These are phyloP conservation scores for Eucalyptus cladocalyx DNA, from an alignment of 345 rosid genomes.

Conservation along the genomic window DNA sequence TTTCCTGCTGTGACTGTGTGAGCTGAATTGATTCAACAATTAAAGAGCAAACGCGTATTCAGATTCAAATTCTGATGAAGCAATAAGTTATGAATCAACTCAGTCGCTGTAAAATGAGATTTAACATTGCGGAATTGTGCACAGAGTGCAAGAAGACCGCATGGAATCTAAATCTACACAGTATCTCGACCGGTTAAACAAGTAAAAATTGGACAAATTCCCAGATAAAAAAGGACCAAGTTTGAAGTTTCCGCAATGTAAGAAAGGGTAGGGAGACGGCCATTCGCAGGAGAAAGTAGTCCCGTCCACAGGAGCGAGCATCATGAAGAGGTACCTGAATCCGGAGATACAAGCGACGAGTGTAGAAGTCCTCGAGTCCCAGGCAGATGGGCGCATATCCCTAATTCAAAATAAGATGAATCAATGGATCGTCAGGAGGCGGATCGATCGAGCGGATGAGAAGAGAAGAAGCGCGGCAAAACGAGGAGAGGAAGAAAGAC, in stretches of 20 bases:
- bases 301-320: not conserved
- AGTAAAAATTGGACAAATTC: not conserved
- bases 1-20: not conserved
- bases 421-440: not conserved
- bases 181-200: not conserved
- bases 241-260: not conserved
- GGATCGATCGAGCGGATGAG: not conserved
- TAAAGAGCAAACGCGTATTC: not conserved
- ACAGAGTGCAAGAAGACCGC: not conserved
- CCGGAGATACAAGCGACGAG: conserved; percentile 70
- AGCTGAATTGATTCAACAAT: not conserved
- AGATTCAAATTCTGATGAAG: not conserved
- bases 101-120: not conserved
- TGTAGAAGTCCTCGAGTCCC: conserved; percentile 88
- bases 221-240: not conserved
- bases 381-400: conserved; percentile 93
- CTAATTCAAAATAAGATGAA: not conserved
- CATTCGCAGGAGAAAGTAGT: not conserved
- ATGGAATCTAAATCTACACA: not conserved
- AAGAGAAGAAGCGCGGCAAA: not conserved
- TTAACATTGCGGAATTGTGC: not conserved
- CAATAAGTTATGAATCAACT: not conserved
- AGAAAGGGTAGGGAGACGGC: not conserved
- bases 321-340: conserved; percentile 48
- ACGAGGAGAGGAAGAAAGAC: not conserved